Percentiles rank a stretch among this genome's conserved stretches.
phyloP scores from a whole-genome alignment of 768 basidiomycete genomes.

The Collybia sordida region DNA sequence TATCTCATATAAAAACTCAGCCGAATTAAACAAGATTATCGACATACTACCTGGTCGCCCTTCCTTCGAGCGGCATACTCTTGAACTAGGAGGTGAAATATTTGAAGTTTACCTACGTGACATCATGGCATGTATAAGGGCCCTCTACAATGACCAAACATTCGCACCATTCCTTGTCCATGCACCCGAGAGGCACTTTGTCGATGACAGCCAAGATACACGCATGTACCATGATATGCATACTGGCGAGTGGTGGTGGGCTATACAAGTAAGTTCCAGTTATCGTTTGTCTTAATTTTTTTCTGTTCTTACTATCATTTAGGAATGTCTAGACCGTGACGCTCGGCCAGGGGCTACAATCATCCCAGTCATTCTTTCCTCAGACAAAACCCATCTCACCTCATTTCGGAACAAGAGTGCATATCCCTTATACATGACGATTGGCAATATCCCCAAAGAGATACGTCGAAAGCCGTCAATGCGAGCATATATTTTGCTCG shows the following conservation, averaged over 20 bases:
- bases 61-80: slow-evolving; percentile 20
- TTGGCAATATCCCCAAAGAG: slow-evolving; percentile 44
- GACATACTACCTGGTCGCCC: slow-evolving; percentile 25
- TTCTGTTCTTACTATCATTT: too few species aligned
- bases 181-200: slow-evolving; percentile 36
- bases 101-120: slow-evolving; percentile 32
- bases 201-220: slow-evolving; percentile 19
- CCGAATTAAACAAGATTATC: slow-evolving; percentile 26
- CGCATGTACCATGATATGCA: slow-evolving; percentile 42
- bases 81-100: slow-evolving; percentile 25
- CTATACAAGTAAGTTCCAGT: slow-evolving; percentile 37
- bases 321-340: too few species aligned
- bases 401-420: slow-evolving; percentile 38
- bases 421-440: slow-evolving; percentile 48
- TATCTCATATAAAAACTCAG: slow-evolving; percentile 21
- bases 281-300: too few species aligned
- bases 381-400: slow-evolving; percentile 35
- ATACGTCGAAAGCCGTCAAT: slow-evolving; percentile 35
- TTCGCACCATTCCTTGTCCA: slow-evolving; percentile 27
- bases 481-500: slow-evolving; percentile 34
- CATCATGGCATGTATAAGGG: slow-evolving; percentile 32
- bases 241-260: slow-evolving; percentile 55
- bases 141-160: slow-evolving; percentile 31
- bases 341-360: slow-evolving; percentile 20
- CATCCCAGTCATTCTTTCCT: slow-evolving; percentile 25